Evolutionary conservation across 805 yeast genomes (phyloP), one percentile per base, ranked within the genome.

Genomic region (Candida manassasensis): DNA sequence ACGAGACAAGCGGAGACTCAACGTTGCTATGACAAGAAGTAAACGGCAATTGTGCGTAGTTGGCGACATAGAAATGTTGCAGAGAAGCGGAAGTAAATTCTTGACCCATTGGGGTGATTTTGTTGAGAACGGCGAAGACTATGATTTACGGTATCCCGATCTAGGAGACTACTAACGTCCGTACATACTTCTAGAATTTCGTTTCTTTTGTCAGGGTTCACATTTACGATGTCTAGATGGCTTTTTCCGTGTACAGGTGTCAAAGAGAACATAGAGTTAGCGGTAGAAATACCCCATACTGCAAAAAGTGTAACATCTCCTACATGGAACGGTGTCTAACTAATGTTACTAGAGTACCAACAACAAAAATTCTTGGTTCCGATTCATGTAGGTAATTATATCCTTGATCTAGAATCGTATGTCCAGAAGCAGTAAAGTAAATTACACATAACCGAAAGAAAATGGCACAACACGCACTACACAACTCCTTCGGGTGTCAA

Each of bases 11-110:
- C 65, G 93, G 50, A 72, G 98, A 47, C 65, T 89, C 30, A 90
- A 90, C 53, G 98, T 90, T 14, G 96, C 97, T 1, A 87, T 90
- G 53, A 89, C 97, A 0, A 69, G 98, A 45, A 84, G 96, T 4
- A 79, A 81, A 50, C 67, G 90, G 40, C 97, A 89, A 48, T 63
- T 90, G 5, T 84, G 93, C 50, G 74, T 90, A 1, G 63, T 93
- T 35, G 97, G 97, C 1, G 94, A 93, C 54, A 71, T 84, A 68
- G 95, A 84, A 48, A 73, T 86, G 2, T 53, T 88, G 33, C 46
- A 59, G 25, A 47, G 50, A 5, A 58, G 73, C 33, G 59, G 63
- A 2, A 65, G 65, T 4, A 51, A 52, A 18, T 84, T 75, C 46
- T 61, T 88, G 36, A 63, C 66, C 30, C 56, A 67, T 14, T 86